Evolutionary conservation across 495 filamentous ascomycete genomes (phyloP).

Genomic region (Penicillium daleae): DNA sequence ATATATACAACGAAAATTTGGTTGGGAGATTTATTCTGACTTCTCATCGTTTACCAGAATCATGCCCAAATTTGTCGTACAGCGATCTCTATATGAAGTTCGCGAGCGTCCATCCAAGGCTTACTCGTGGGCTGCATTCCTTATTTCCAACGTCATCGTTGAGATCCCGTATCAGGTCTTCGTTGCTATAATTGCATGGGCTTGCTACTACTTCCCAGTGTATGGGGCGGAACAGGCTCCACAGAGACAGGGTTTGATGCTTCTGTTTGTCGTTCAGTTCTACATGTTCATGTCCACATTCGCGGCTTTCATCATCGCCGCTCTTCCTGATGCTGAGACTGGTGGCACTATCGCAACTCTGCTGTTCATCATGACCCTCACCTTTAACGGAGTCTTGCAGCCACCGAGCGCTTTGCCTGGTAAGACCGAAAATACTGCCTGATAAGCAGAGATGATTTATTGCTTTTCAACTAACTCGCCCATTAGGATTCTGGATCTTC

Average conservation of each 20-base stretch:
- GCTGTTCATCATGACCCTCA: constrained; percentile 62
- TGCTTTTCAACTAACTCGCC: no score
- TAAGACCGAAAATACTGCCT: neutral
- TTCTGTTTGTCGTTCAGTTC: constrained; percentile 63
- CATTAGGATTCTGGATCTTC: constrained; percentile 62
- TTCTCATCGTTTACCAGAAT: constrained; percentile 49
- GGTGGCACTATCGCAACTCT: constrained; percentile 61
- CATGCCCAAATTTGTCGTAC: constrained; percentile 69
- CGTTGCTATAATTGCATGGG: constrained; percentile 60
- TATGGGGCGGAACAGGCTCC: constrained; percentile 43
- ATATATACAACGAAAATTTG: neutral
- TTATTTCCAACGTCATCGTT: constrained; percentile 69
- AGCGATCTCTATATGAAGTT: constrained; percentile 69
- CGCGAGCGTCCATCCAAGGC: constrained; percentile 70
- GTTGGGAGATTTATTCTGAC: neutral
- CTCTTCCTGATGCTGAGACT: constrained; percentile 56
- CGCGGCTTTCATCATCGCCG: constrained; percentile 57
- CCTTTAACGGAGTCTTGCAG: constrained; percentile 65
- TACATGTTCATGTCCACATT: constrained; percentile 73
- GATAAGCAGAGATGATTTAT: no score
- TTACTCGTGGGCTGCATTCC: constrained; percentile 74
- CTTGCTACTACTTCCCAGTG: constrained; percentile 65
- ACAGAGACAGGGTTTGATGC: constrained; percentile 50
- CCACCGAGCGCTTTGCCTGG: constrained; percentile 47
- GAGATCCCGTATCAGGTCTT: constrained; percentile 74